Evolutionary conservation across 139 green algal genomes (phyloP).

Genomic region (Asterochloris erici): DNA sequence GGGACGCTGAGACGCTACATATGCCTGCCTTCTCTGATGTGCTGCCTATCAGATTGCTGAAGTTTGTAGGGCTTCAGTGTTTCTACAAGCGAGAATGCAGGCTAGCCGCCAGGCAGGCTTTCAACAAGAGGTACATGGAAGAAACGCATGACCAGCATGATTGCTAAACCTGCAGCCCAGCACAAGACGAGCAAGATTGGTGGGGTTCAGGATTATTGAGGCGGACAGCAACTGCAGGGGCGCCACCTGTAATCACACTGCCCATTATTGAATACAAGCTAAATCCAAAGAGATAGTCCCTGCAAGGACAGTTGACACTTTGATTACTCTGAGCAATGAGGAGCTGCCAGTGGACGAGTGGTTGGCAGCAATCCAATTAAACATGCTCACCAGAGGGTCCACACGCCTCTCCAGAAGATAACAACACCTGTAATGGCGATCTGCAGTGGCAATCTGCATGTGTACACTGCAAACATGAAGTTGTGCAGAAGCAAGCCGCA

Average conservation of each 20-base stretch:
- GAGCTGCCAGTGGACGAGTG: not conserved
- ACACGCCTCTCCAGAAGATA: conserved; percentile 66
- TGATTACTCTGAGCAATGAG: not conserved
- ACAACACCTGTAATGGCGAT: conserved; percentile 55
- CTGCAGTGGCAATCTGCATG: too few species aligned
- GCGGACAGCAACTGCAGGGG: not conserved
- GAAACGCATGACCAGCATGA: conserved; percentile 19
- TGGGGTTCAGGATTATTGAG: too few species aligned
- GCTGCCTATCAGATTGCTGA: too few species aligned
- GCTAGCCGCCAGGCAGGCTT: conserved; percentile 14
- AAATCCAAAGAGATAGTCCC: conserved; percentile 21
- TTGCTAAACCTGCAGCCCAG: not conserved
- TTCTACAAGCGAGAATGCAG: too few species aligned
- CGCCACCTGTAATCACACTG: conserved; percentile 2
- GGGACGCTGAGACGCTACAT: too few species aligned
- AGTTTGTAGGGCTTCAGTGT: too few species aligned
- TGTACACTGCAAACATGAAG: too few species aligned
- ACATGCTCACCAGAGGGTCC: conserved; percentile 24
- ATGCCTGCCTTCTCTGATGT: too few species aligned
- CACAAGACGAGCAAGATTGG: too few species aligned
- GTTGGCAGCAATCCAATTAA: not conserved
- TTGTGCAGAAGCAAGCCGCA: too few species aligned
- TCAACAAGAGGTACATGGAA: conserved; percentile 16
- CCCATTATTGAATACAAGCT: conserved; percentile 1
- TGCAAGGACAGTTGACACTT: not conserved